Conservation (phyloP, 208 protist species). For the Chromosphaera perkinsii region DNA sequence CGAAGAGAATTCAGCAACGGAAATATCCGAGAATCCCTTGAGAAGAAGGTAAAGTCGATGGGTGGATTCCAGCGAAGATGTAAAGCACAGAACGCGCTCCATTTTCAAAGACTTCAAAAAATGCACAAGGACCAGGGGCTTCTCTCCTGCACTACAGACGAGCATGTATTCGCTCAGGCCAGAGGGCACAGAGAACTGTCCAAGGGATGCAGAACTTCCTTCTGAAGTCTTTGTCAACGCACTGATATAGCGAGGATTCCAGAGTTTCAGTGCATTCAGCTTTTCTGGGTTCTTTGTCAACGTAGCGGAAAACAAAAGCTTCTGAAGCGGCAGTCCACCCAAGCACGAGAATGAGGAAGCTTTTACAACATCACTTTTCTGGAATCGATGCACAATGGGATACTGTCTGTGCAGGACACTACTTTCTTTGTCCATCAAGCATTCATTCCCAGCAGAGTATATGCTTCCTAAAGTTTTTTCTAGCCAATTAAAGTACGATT, state of each 20-base stretch:
- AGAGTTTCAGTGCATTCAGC: constrained; percentile 56
- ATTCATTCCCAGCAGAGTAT: too few relatives aligned
- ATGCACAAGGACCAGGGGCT: constrained; percentile 35
- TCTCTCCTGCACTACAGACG: constrained; percentile 35
- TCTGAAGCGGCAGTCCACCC: constrained; percentile 45
- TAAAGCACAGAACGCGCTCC: constrained; percentile 44
- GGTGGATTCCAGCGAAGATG: constrained; percentile 47
- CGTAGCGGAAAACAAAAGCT: constrained; percentile 70
- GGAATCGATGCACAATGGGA: too few relatives aligned
- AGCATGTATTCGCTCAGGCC: constrained; percentile 29
- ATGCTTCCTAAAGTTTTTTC: constrained; percentile 27
- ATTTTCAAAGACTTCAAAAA: constrained; percentile 1
- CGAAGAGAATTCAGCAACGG: constrained; percentile 43
- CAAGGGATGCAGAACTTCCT: background rate
- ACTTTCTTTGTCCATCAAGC: too few relatives aligned
- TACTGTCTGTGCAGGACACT: too few relatives aligned
- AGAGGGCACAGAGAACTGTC: background rate
- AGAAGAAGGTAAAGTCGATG: constrained; percentile 33
- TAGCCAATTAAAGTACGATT: constrained; percentile 66
- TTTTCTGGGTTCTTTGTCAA: constrained; percentile 64
- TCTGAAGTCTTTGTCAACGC: background rate
- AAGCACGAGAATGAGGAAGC: too few relatives aligned
- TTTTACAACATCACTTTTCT: too few relatives aligned
- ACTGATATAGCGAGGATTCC: constrained; percentile 37
- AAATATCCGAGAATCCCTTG: constrained; percentile 30